Conservation (phyloP, 2,329 filamentous ascomycete species). For the Tetracladium maxilliforme region DNA sequence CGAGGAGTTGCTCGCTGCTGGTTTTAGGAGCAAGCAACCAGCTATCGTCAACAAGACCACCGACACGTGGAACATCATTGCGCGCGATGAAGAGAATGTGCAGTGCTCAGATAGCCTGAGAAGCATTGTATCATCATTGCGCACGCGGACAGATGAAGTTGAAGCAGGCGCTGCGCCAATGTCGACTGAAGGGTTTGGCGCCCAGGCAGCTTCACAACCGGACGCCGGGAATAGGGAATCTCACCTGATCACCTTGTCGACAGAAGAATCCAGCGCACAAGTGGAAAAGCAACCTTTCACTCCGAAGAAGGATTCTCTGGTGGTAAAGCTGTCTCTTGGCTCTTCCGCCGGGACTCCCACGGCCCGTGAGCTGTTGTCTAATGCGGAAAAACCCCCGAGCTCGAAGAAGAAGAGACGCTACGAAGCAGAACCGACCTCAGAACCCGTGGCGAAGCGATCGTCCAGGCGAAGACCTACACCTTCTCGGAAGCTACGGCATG, state of each 20-base stretch:
- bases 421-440: constrained; percentile 13
- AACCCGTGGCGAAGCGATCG: constrained; percentile 3
- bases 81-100: constrained; percentile 32
- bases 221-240: constrained; percentile 32
- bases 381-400: constrained; percentile 14
- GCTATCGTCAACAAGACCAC: constrained; percentile 38
- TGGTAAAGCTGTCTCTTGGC: constrained; percentile 3
- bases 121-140: constrained; percentile 22
- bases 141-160: constrained; percentile 52
- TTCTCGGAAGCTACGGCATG: constrained; percentile 50
- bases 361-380: constrained; percentile 1
- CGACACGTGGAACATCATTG: constrained; percentile 55
- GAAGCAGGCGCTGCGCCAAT: constrained; percentile 43
- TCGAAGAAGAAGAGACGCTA: constrained; percentile 16
- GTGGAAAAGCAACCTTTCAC: too few species aligned
- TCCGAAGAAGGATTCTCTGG: constrained; percentile 14
- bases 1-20: constrained; percentile 37
- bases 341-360: not conserved
- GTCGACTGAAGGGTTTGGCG: too few species aligned
- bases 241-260: constrained; percentile 22
- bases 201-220: too few species aligned
- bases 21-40: constrained; percentile 41
- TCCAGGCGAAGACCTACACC: too few species aligned
- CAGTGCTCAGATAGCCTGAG: constrained; percentile 45
- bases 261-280: too few species aligned